Evolutionary conservation across 441 rosid genomes (phyloP).

Genomic region (Dalechampia spathulata): DNA sequence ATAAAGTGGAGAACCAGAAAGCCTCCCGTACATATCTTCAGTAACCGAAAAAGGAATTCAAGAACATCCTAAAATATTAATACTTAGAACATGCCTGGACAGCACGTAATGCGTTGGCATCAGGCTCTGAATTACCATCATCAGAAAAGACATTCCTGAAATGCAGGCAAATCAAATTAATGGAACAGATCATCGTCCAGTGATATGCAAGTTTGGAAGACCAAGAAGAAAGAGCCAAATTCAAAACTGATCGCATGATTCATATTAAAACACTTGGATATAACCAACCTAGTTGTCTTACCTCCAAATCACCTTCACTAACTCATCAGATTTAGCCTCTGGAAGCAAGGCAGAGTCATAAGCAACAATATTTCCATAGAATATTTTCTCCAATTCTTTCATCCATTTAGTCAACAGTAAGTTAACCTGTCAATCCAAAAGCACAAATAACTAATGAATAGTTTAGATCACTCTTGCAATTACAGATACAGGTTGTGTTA

Average conservation of each 20-base stretch:
- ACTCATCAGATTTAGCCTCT: slow-evolving; percentile 67
- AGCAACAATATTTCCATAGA: slow-evolving; percentile 87
- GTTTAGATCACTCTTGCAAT: not conserved
- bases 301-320: slow-evolving; percentile 78
- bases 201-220: not conserved
- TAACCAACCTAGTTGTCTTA: slow-evolving; percentile 16
- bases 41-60: not conserved
- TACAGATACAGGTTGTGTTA: no score
- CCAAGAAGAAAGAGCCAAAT: not conserved
- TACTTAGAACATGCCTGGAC: slow-evolving; percentile 50
- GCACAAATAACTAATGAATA: slow-evolving; percentile 11
- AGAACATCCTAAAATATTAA: not conserved
- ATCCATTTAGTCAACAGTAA: slow-evolving; percentile 79
- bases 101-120: slow-evolving; percentile 41
- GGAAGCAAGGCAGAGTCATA: slow-evolving; percentile 84
- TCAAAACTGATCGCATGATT: not conserved
- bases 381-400: slow-evolving; percentile 95
- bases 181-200: no score
- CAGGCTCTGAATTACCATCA: slow-evolving; percentile 67
- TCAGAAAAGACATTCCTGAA: slow-evolving; percentile 90
- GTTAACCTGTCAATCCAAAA: slow-evolving; percentile 60
- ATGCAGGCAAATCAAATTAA: slow-evolving; percentile 10
- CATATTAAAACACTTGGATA: slow-evolving; percentile 3
- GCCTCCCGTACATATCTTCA: not conserved
- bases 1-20: not conserved